Evolutionary conservation across 805 yeast genomes (phyloP), one percentile per base, ranked within the genome.

Genomic region (Zygoascus biomembranicola): DNA sequence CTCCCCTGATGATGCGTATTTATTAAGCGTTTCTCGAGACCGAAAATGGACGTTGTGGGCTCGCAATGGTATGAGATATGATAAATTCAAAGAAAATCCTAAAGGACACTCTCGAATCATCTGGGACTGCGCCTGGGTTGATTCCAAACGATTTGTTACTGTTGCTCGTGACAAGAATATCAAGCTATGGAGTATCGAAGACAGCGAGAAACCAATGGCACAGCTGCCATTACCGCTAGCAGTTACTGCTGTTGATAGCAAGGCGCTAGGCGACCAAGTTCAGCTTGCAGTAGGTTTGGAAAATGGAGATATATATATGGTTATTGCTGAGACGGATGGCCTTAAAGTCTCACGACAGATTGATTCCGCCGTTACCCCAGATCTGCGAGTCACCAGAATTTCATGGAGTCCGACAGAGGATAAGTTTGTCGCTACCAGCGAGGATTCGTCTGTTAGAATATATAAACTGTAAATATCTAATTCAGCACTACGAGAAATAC

Each of bases 81-180:
- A 65, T 16, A 60, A 62, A 13, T 71, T 75, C 45, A 66, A 67
- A 16, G 47, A 44, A 16, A 32, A 28, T n/a, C 19, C 59, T 69
- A 88, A 85, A 66, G 97, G 97, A 0, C 99, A 95, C 65, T 69
- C 85, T 1, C 80, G 97, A 68, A 92, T 94, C 61, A 80, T 94
- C 44, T 95, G 99, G 99, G 98, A 94, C 70, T 84, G 92, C 65
- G 79, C 86, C 41, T 94, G 97, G 96, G 72, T 83, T 4, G 55
- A 62, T n/a, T 50, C 47, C 37, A 28, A 42, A 23, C 59, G 57
- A 11, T 90, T 92, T 63, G 76, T 87, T 14, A 90, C 97, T 0
- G 95, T 85, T 0, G 84, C 96, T 2, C 80, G 99, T 67, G 99
- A 94, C 67, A 86, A 84, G 63, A 77, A 81, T 2, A 66, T 90